phyloP scores from a whole-genome alignment of 768 basidiomycete genomes.

The Pleurotus citrinopileatus region DNA sequence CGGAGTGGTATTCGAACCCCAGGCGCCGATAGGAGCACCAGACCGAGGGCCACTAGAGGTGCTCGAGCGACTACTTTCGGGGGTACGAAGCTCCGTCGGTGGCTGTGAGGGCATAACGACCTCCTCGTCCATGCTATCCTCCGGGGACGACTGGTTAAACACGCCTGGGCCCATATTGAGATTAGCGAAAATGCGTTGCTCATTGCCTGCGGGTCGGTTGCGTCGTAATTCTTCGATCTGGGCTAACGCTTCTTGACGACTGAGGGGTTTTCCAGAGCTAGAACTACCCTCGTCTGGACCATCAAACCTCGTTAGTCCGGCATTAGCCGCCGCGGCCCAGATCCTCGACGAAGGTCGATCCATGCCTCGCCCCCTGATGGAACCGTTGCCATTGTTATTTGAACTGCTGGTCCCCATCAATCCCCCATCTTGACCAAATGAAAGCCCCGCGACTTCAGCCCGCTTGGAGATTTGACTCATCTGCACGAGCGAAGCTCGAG shows the following conservation, averaged over 20 bases:
- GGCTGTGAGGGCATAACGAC: conserved; percentile 20
- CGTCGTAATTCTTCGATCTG: conserved; percentile 54
- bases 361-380: conserved; percentile 4
- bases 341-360: conserved; percentile 15
- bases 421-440: conserved; percentile 15
- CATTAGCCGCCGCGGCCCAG: conserved; percentile 18
- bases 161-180: conserved; percentile 15
- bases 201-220: conserved; percentile 22
- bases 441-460: conserved; percentile 34
- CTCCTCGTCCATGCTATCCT: conserved; percentile 17
- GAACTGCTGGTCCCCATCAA: conserved; percentile 9
- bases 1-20: not conserved
- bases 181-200: conserved; percentile 15
- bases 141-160: not conserved
- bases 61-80: conserved; percentile 4
- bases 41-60: not conserved
- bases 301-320: conserved; percentile 7
- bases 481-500: conserved; percentile 66
- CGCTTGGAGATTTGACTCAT: conserved; percentile 78
- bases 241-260: conserved; percentile 44
- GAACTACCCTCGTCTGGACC: conserved; percentile 14
- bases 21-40: not conserved
- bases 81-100: not conserved
- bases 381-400: conserved; percentile 7
- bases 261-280: conserved; percentile 19